phyloP scores from a whole-genome alignment of 108 stramenopile genomes.

The Nitzschia palea region DNA sequence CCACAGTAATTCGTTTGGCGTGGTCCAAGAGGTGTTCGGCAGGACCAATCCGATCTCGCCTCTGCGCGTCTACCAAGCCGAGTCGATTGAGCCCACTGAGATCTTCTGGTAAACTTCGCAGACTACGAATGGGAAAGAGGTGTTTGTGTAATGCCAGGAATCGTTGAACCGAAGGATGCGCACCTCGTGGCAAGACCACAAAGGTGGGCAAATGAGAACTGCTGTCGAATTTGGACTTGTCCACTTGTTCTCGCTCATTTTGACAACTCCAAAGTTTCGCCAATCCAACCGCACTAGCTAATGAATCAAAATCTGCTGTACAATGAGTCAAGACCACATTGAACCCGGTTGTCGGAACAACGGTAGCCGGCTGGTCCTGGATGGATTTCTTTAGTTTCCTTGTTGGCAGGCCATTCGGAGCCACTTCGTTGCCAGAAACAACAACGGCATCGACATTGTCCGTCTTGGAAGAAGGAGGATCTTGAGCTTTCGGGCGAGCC shows the following conservation, averaged over 20 bases:
- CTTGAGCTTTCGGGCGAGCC: conserved; percentile 20
- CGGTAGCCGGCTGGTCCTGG: conserved; percentile 34
- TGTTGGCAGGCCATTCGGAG: too few species aligned
- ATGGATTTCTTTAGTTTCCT: conserved; percentile 4
- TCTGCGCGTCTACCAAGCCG: conserved; percentile 90
- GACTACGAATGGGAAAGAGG: conserved; percentile 85
- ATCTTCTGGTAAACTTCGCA: conserved; percentile 71
- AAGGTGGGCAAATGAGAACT: conserved; percentile 69
- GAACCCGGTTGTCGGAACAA: conserved; percentile 44
- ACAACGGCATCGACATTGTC: background rate
- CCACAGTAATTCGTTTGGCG: conserved; percentile 83
- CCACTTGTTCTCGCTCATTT: background rate
- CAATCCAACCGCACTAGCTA: conserved; percentile 79
- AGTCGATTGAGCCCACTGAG: conserved; percentile 74
- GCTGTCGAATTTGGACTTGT: conserved; percentile 37
- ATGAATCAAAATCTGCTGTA: conserved; percentile 88
- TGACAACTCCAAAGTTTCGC: conserved; percentile 74
- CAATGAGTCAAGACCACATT: conserved; percentile 90
- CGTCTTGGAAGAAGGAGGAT: background rate
- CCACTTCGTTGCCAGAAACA: too few species aligned
- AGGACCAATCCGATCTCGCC: conserved; percentile 85
- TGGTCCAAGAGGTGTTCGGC: conserved; percentile 70
- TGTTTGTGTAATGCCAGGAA: conserved; percentile 92
- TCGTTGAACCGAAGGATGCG: conserved; percentile 87
- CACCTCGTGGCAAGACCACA: conserved; percentile 92